Evolutionary conservation across 2,329 filamentous ascomycete species (phyloP), one percentile per base, ranked within the genome.

Genomic region (Aspergillus udagawae): DNA sequence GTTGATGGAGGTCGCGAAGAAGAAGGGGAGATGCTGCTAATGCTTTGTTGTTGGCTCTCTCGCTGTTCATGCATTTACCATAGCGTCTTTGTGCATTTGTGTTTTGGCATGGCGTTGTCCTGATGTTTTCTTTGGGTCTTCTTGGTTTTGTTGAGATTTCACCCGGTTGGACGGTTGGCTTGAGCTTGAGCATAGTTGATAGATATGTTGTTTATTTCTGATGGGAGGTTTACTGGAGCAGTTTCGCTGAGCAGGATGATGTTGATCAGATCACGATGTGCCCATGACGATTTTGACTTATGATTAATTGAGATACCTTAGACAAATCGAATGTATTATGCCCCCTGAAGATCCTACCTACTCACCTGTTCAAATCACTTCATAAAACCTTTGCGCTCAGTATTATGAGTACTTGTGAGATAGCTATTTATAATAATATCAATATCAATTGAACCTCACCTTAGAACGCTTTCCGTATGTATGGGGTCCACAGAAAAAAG

Each of bases 11-110:
- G 68, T 67, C 52, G 70, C 62, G 41, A 71, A 68, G 61, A 68
- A 63, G 59, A 70, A 69, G 54, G 70, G 72, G n/a, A 66, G 68
- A 54, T 79, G 77, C 56, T 80, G 77, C 65, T 79, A 64, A 75
- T 14, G 47, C 8, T 47, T 38, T 42, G 28, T 28, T 14, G 32
- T 17, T 35, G 29, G 12, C 32, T 17, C 14, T n/a, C 14, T 17
- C 32, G 32, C 32, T 17, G 32, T 38, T 53, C 4, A n/a, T 25
- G 23, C 23, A 25, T 35, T 45, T 54, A 21, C 32, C 32, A 38
- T 38, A 29, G 44, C 42, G 56, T 52, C n/a, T 44, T 53, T 35
- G 20, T 45, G 5, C 48, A 20, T 28, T 49, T 42, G 10, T 14
- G 28, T 17, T 17, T 12, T 35, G 9, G 20, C 21, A 42, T 51